Evolutionary conservation across 495 filamentous ascomycete species (phyloP).

Genomic region (Hamigera avellanea): DNA sequence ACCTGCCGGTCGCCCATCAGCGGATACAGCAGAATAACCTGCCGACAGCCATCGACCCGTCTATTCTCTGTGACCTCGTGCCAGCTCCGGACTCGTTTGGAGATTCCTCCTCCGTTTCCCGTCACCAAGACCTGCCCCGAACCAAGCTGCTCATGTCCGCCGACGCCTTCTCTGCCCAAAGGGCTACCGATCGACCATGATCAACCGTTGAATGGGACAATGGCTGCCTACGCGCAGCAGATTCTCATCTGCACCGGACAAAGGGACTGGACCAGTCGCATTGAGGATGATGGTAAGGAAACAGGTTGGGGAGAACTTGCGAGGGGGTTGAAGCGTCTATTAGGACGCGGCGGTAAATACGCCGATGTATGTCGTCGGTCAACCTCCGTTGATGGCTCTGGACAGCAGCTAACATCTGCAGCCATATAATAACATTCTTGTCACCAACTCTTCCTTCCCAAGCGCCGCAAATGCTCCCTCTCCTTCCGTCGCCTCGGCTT

Average conservation of each 20-base stretch:
- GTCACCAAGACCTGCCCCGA: constrained; percentile 54
- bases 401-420: constrained; percentile 19
- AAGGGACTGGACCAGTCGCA: constrained; percentile 63
- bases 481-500: constrained; percentile 43
- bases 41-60: constrained; percentile 5
- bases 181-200: constrained; percentile 66
- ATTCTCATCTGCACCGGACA: constrained; percentile 72
- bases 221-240: constrained; percentile 71
- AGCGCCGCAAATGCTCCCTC: constrained; percentile 25
- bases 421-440: constrained; percentile 69
- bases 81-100: constrained; percentile 18
- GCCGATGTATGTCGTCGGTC: constrained; percentile 47
- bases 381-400: background rate
- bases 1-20: background rate
- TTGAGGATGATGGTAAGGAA: constrained; percentile 48
- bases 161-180: constrained; percentile 50
- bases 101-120: constrained; percentile 32
- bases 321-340: constrained; percentile 53
- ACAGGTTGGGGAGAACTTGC: constrained; percentile 46
- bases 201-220: constrained; percentile 57
- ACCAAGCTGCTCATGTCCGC: constrained; percentile 58
- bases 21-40: constrained; percentile 1
- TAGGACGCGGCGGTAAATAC: constrained; percentile 54
- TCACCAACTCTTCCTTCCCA: constrained; percentile 59
- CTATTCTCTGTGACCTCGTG: constrained; percentile 15